Percentiles rank a stretch among this genome's conserved stretches.
Conservation (phyloP, 164 flowering plant genomes). For the Akebia trifoliata region DNA sequence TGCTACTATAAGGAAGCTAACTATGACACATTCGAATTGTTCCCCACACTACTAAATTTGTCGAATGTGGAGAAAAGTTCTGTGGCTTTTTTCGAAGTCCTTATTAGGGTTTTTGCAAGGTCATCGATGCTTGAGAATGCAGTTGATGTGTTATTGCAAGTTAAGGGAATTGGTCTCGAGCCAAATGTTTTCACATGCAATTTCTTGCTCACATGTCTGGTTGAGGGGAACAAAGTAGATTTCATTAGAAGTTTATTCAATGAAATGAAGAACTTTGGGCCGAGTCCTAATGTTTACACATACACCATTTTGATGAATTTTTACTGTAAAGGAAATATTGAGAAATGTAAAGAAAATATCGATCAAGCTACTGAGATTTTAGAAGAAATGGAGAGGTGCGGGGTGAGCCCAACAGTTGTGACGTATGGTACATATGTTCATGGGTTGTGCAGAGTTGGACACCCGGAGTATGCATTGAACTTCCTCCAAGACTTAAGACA, state of each 20-base stretch:
- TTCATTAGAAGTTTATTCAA: slow-evolving; percentile 30
- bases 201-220: slow-evolving; percentile 51
- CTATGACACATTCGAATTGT: slow-evolving; percentile 25
- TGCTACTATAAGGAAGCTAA: slow-evolving; percentile 22
- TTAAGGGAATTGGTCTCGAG: slow-evolving; percentile 31
- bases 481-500: slow-evolving; percentile 25
- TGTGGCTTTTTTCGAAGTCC: slow-evolving; percentile 24
- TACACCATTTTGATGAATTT: slow-evolving; percentile 56
- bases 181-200: slow-evolving; percentile 36
- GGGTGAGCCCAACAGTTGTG: slow-evolving; percentile 35
- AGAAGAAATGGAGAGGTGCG: slow-evolving; percentile 39
- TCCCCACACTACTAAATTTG: slow-evolving; percentile 25
- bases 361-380: slow-evolving; percentile 33
- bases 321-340: slow-evolving; percentile 28
- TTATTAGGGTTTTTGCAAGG: slow-evolving; percentile 51
- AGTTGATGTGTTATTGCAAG: slow-evolving; percentile 30
- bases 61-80: slow-evolving; percentile 11
- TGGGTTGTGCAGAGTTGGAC: slow-evolving; percentile 49
- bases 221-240: slow-evolving; percentile 30
- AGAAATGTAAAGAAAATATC: slow-evolving; percentile 16
- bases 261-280: slow-evolving; percentile 49
- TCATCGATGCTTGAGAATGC: slow-evolving; percentile 47
- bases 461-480: slow-evolving; percentile 32
- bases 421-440: slow-evolving; percentile 38
- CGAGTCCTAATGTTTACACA: slow-evolving; percentile 45